Evolutionary conservation across 108 stramenopile genomes (phyloP).

Genomic region (Nitzschia sp.): DNA sequence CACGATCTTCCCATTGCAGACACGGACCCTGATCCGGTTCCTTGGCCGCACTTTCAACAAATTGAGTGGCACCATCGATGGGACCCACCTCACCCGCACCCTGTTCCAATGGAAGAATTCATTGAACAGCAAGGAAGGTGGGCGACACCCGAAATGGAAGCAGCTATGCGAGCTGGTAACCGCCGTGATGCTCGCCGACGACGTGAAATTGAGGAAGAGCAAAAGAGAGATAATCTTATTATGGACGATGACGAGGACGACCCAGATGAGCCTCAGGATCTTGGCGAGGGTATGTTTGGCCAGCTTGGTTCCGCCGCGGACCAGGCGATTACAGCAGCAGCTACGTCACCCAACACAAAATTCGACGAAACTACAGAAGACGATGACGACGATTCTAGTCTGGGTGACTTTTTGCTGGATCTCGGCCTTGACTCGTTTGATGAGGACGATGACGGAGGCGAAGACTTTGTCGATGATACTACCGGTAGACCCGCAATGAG

Average conservation of each 20-base stretch:
- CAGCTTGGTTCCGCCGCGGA: slow-evolving; percentile 55
- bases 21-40: slow-evolving; percentile 83
- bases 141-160: slow-evolving; percentile 84
- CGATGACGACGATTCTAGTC: slow-evolving; percentile 49
- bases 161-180: slow-evolving; percentile 79
- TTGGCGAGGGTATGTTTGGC: slow-evolving; percentile 73
- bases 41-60: slow-evolving; percentile 92
- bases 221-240: slow-evolving; percentile 52
- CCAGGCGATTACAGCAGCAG: slow-evolving; percentile 52
- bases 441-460: slow-evolving; percentile 41
- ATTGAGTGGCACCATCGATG: slow-evolving; percentile 90
- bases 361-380: slow-evolving; percentile 52
- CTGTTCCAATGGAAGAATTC: slow-evolving; percentile 82
- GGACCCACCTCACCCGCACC: slow-evolving; percentile 81
- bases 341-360: slow-evolving; percentile 28
- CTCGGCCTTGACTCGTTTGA: slow-evolving; percentile 68
- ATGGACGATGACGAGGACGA: slow-evolving; percentile 63
- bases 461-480: slow-evolving; percentile 24
- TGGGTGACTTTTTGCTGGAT: slow-evolving; percentile 78
- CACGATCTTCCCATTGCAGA: slow-evolving; percentile 80
- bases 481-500: slow-evolving; percentile 1
- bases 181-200: slow-evolving; percentile 66
- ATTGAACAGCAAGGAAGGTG: slow-evolving; percentile 80
- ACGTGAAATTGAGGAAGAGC: slow-evolving; percentile 73
- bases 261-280: slow-evolving; percentile 36